Base-by-base conservation (phyloP, 768 basidiomycete genomes). In the Mycena rosella region DNA sequence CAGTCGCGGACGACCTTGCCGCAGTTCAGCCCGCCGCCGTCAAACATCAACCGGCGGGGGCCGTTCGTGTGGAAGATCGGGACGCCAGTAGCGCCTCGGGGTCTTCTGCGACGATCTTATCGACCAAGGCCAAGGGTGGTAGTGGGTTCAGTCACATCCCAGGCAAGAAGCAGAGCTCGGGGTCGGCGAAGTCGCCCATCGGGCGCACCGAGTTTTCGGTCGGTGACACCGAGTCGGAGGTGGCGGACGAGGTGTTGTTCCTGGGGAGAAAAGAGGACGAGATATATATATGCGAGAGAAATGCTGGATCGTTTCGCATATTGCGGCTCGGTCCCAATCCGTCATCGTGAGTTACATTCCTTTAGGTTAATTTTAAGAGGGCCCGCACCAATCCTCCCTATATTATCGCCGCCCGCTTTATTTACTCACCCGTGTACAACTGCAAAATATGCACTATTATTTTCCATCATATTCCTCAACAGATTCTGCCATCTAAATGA, bases 31-130 rank as follows among this genome's bases (percentile, higher is more conserved):
- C 86, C 92, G 13, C 82, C 89, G 9, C 77, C 83, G 15, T 88
- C 85, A 22, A 87, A 85, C 59, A 84, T 87, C 71, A 93, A 89
- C 74, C 84, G 94, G 54, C 86, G 94, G 15, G 86, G 83, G 7
- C 89, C 93, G 5, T 96, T 90, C 74, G 87, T 94, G 5, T 96
- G 94, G 94, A 91, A 85, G 77, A 94, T 94, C 58, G 94, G 94
- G 29, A 89, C 89, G 14, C 91, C 92, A 1, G 80, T 93, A 11
- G 77, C 84, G 74, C 85, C 20, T 79, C 84, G 1, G 71, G 81
- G 3, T 77, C 78, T 1, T 75, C 81, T 5, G 75, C 81, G 15
- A 80, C 83, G 36, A 75, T 85, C 18, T 75, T 85, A 5, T 78
- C 83, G 26, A 78, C 81, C 20, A 84, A 82, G 64, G 71, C 73